These are phyloP conservation scores for Cornus florida DNA, from an alignment of 148 eudicot species.

Conservation along the genomic window DNA sequence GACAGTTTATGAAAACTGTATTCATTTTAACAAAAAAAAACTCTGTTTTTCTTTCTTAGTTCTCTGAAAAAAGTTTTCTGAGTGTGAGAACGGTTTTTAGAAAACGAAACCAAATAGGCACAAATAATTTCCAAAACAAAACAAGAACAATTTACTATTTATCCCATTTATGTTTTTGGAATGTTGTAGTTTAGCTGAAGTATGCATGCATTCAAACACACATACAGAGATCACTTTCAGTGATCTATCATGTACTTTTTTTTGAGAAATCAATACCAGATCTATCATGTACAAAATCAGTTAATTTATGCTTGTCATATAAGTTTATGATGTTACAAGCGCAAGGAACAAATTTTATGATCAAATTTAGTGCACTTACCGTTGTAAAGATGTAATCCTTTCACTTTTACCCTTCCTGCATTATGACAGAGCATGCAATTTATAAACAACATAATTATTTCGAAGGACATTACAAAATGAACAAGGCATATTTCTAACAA, in stretches of 20 bases:
- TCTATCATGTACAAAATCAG: background rate
- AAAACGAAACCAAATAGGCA: too few species aligned
- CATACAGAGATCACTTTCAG: background rate
- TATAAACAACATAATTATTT: background rate
- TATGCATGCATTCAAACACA: background rate
- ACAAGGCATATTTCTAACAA: background rate
- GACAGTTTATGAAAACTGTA: too few species aligned
- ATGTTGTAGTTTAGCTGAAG: background rate
- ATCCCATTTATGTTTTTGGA: background rate
- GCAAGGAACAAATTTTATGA: background rate
- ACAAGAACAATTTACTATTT: background rate
- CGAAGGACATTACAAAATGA: background rate
- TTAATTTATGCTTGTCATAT: background rate
- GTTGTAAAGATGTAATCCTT: background rate
- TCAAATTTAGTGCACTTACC: constrained; percentile 2
- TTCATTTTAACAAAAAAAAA: too few species aligned
- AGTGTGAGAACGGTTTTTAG: too few species aligned
- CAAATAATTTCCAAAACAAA: too few species aligned
- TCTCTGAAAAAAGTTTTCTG: too few species aligned
- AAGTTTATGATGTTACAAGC: background rate
- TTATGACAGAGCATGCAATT: background rate
- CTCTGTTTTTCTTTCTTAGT: too few species aligned
- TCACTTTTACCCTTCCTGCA: constrained; percentile 24
- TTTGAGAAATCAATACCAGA: background rate
- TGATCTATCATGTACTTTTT: background rate